Evolutionary conservation across 1,284 basidiomycete species (phyloP).

Genomic region (Ustilago lituana): DNA sequence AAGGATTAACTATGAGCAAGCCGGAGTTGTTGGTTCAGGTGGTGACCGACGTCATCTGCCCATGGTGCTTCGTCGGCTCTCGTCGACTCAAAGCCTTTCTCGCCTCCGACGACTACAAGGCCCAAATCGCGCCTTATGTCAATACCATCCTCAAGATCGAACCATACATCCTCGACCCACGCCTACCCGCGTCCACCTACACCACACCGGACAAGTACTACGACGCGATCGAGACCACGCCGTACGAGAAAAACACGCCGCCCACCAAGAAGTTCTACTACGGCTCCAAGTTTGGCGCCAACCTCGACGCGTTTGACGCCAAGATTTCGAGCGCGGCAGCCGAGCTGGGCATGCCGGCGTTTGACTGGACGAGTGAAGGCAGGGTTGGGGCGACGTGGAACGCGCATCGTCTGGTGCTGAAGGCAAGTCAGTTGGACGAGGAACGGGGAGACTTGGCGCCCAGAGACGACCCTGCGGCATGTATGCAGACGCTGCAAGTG

Average conservation of each 20-base stretch:
- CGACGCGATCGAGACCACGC: slow-evolving; percentile 42
- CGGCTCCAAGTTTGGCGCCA: slow-evolving; percentile 36
- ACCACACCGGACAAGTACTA: slow-evolving; percentile 42
- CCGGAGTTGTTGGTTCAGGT: slow-evolving; percentile 47
- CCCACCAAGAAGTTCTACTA: slow-evolving; percentile 53
- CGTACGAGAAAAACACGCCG: slow-evolving; percentile 38
- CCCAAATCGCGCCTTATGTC: slow-evolving; percentile 43
- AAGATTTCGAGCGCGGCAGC: slow-evolving; percentile 40
- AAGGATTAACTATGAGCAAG: slow-evolving; percentile 40
- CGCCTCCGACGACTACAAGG: slow-evolving; percentile 40
- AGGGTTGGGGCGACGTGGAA: slow-evolving; percentile 54
- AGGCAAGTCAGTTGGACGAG: slow-evolving; percentile 41
- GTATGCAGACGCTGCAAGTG: slow-evolving; percentile 26
- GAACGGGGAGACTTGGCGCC: slow-evolving; percentile 1
- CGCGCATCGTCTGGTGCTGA: slow-evolving; percentile 43
- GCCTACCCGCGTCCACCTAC: slow-evolving; percentile 35
- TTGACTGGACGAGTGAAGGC: slow-evolving; percentile 44
- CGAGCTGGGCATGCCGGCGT: slow-evolving; percentile 33
- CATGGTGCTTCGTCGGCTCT: slow-evolving; percentile 53
- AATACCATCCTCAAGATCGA: slow-evolving; percentile 37
- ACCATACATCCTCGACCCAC: slow-evolving; percentile 52
- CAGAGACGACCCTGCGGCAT: slow-evolving; percentile 11
- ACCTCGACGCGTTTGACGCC: slow-evolving; percentile 49
- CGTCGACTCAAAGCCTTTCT: slow-evolving; percentile 42
- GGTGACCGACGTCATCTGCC: slow-evolving; percentile 48